phyloP scores from a whole-genome alignment of 2,329 filamentous ascomycete species.

The Periconia macrospinosa region DNA sequence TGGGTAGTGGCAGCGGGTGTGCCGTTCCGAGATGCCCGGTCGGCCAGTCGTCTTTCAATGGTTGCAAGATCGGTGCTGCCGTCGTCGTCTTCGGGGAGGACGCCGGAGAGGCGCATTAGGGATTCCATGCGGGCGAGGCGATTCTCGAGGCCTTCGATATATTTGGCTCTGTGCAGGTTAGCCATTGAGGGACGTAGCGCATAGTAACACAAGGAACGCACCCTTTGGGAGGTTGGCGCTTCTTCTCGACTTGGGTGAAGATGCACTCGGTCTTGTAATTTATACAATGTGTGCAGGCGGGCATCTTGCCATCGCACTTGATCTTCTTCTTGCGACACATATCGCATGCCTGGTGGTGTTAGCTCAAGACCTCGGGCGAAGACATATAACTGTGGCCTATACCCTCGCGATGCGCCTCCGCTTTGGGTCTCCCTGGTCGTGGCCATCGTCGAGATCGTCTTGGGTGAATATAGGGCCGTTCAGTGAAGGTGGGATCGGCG shows the following conservation, averaged over 20 bases:
- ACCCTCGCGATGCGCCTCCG: slow-evolving; percentile 85
- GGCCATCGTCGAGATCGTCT: slow-evolving; percentile 55
- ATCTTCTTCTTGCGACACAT: slow-evolving; percentile 97
- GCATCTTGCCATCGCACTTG: slow-evolving; percentile 96
- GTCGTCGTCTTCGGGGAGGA: slow-evolving; percentile 82
- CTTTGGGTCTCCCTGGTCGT: slow-evolving; percentile 74
- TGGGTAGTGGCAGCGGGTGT: slow-evolving; percentile 19
- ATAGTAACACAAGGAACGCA: slow-evolving; percentile 40
- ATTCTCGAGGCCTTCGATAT: slow-evolving; percentile 96
- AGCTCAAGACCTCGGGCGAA: slow-evolving; percentile 15
- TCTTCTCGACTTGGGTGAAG: slow-evolving; percentile 98
- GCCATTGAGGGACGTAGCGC: background rate
- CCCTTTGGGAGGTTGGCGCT: slow-evolving; percentile 96
- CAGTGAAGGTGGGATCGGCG: slow-evolving; percentile 36
- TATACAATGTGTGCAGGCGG: slow-evolving; percentile 90
- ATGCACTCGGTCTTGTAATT: slow-evolving; percentile 98
- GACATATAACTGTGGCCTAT: slow-evolving; percentile 30
- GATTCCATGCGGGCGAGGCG: slow-evolving; percentile 95
- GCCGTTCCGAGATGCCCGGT: slow-evolving; percentile 43
- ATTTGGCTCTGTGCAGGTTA: slow-evolving; percentile 72
- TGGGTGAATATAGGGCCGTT: slow-evolving; percentile 48
- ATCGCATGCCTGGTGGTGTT: slow-evolving; percentile 72
- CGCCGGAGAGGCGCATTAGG: slow-evolving; percentile 79
- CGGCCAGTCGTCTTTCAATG: slow-evolving; percentile 73
- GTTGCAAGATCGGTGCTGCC: slow-evolving; percentile 85